phyloP scores from a whole-genome alignment of 306 rosid species.

The Fragaria iinumae region DNA sequence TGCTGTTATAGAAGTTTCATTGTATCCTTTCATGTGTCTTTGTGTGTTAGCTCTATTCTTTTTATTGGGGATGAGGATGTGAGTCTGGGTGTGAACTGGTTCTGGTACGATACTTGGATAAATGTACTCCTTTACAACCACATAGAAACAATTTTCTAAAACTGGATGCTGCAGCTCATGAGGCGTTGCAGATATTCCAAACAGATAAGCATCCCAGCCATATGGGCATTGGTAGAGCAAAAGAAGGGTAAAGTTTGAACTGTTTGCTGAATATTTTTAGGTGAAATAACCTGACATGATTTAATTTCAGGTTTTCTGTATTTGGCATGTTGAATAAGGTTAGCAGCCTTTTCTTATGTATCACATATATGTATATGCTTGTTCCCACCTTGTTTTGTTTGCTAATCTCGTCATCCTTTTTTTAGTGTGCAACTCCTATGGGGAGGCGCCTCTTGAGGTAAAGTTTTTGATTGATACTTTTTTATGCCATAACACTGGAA shows the following conservation, averaged over 20 bases:
- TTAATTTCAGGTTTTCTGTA: constrained; percentile 76
- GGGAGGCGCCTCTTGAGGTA: constrained; percentile 95
- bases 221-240: constrained; percentile 98
- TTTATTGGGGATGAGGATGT: neutral
- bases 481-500: constrained; percentile 6
- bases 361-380: neutral
- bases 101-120: constrained; percentile 14
- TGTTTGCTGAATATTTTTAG: constrained; percentile 18
- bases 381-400: constrained; percentile 23
- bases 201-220: constrained; percentile 96
- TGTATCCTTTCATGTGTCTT: constrained; percentile 59
- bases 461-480: constrained; percentile 14
- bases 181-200: constrained; percentile 97
- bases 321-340: constrained; percentile 99
- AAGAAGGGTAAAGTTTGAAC: constrained; percentile 79
- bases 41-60: constrained; percentile 17
- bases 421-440: constrained; percentile 86
- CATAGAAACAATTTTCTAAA: constrained; percentile 82
- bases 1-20: constrained; percentile 72
- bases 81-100: constrained; percentile 17
- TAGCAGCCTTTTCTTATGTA: constrained; percentile 24
- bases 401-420: constrained; percentile 29
- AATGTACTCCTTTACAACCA: constrained; percentile 46
- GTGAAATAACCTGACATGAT: constrained; percentile 23
- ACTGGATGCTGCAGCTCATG: constrained; percentile 89